A percentile compares a stretch with the other conserved stretches of the same genome.
These are phyloP conservation scores for Aspergillus sparsus DNA, from an alignment of 495 filamentous ascomycete species.

Conservation along the genomic window DNA sequence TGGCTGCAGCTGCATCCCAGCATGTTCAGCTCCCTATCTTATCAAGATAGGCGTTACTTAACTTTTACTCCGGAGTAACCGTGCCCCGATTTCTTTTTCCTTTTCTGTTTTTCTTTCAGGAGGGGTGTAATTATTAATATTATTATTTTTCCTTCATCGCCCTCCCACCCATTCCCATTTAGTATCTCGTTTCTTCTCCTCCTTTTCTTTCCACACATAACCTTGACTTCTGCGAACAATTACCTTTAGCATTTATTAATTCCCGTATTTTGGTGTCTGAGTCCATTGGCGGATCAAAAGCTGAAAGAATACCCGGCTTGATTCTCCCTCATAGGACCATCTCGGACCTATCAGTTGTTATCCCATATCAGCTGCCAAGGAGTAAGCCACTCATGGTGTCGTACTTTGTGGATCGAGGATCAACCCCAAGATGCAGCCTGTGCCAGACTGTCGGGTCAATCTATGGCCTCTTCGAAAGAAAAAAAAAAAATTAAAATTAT, in stretches of 20 bases:
- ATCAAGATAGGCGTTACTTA: too few species aligned
- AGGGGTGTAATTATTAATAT: too few species aligned
- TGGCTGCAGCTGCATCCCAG: background rate
- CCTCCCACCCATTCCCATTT: too few species aligned
- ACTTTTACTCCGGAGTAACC: too few species aligned
- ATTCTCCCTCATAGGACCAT: slow-evolving; percentile 4
- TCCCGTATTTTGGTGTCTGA: background rate
- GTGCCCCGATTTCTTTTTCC: too few species aligned
- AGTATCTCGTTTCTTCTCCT: too few species aligned
- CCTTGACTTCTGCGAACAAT: too few species aligned
- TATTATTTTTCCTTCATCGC: too few species aligned
- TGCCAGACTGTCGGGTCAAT: slow-evolving; percentile 40
- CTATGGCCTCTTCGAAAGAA: background rate
- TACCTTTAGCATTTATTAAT: too few species aligned
- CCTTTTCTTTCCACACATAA: too few species aligned
- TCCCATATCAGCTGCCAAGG: slow-evolving; percentile 4
- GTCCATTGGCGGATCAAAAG: background rate
- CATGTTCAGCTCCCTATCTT: too few species aligned
- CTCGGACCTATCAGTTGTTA: background rate
- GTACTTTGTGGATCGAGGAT: slow-evolving; percentile 28
- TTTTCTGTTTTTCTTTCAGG: too few species aligned
- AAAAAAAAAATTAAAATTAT: background rate
- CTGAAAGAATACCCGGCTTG: background rate
- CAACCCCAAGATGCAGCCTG: slow-evolving; percentile 31
- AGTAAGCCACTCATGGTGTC: slow-evolving; percentile 17